Conservation (phyloP, 352 stramenopile genomes). For the Phytophthora foliorum region DNA sequence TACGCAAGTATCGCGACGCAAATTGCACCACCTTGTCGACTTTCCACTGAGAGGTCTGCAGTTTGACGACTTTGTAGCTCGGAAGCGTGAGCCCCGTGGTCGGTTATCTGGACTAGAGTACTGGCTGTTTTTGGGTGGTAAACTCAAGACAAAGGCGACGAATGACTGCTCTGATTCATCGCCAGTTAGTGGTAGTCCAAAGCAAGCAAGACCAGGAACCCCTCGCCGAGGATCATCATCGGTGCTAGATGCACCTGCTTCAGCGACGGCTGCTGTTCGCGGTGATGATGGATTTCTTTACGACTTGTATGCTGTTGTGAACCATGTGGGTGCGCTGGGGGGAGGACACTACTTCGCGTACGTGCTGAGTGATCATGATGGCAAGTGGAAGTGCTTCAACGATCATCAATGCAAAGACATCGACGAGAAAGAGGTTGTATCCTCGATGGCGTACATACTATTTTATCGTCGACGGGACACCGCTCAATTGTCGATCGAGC, state of each 20-base stretch:
- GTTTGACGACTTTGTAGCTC: constrained; percentile 84
- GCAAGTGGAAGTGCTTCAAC: constrained; percentile 99
- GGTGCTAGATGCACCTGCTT: constrained; percentile 68
- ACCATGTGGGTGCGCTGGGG: constrained; percentile 97
- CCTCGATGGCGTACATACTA: constrained; percentile 90
- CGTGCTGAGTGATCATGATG: constrained; percentile 81
- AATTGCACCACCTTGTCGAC: constrained; percentile 97
- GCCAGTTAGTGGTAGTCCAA: constrained; percentile 7
- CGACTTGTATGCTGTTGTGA: constrained; percentile 98
- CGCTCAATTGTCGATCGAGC: constrained; percentile 67
- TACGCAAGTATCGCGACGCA: constrained; percentile 92
- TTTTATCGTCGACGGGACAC: constrained; percentile 91
- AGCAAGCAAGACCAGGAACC: constrained; percentile 18
- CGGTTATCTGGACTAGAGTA: constrained; percentile 68
- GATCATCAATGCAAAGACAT: constrained; percentile 94
- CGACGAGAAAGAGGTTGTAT: constrained; percentile 88
- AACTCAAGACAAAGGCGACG: constrained; percentile 45
- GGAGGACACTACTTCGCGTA: constrained; percentile 97
- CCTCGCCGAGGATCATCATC: constrained; percentile 36
- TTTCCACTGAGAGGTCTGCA: constrained; percentile 96
- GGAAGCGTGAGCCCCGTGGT: constrained; percentile 54
- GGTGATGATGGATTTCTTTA: constrained; percentile 86
- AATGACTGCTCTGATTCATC: constrained; percentile 17
- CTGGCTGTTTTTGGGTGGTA: constrained; percentile 83
- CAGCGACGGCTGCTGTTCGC: constrained; percentile 59